Evolutionary conservation across 768 basidiomycete genomes (phyloP).

Genomic region (Hygrophorus pudorinus): DNA sequence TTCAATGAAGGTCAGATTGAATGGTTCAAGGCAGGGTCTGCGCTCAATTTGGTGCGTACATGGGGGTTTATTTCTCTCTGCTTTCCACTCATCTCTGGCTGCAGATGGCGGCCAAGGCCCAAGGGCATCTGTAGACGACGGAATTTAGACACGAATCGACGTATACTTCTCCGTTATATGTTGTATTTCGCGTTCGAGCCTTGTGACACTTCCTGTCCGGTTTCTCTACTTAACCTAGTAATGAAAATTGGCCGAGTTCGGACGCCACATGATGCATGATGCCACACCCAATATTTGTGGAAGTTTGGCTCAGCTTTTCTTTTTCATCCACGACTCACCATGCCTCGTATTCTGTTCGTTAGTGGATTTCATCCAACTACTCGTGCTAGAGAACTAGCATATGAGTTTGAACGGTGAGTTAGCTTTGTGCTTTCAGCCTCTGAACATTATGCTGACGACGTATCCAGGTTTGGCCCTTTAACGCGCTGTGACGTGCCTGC

Average conservation of each 20-base stretch:
- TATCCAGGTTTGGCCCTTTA: slow-evolving; percentile 64
- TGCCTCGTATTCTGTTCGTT: slow-evolving; percentile 83
- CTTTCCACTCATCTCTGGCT: neutral
- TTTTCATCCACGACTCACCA: slow-evolving; percentile 12
- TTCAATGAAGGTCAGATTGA: slow-evolving; percentile 97
- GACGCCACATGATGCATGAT: no score
- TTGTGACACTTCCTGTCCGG: no score
- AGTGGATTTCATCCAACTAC: slow-evolving; percentile 80
- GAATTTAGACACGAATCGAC: neutral
- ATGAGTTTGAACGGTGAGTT: slow-evolving; percentile 73
- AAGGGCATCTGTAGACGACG: neutral
- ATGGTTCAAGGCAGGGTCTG: slow-evolving; percentile 98
- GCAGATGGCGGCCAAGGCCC: slow-evolving; percentile 10
- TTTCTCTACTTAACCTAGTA: no score
- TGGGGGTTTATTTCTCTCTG: neutral
- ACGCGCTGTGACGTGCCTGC: slow-evolving; percentile 88
- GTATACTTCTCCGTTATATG: neutral
- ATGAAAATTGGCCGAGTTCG: no score
- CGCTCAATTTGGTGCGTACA: slow-evolving; percentile 69
- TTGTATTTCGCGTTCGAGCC: no score
- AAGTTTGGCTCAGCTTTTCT: neutral
- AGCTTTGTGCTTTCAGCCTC: neutral
- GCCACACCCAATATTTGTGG: neutral
- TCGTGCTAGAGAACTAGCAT: slow-evolving; percentile 75
- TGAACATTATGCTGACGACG: neutral